Conservation (phyloP, 1,284 basidiomycete genomes). For the Ganoderma lucidum region DNA sequence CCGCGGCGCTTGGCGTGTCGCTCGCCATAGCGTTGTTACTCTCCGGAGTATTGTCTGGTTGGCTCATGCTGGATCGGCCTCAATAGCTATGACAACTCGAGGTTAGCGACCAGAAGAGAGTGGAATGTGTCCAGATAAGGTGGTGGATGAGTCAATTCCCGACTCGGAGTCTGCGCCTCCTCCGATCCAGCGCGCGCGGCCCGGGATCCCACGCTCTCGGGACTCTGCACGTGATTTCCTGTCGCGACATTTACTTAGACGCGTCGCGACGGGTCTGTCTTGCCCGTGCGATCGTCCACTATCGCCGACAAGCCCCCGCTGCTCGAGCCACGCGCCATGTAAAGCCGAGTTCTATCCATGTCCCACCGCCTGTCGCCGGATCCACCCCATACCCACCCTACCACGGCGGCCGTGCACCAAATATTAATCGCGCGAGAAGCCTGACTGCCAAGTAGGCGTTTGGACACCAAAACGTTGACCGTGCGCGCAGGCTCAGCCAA, state of each 20-base stretch:
- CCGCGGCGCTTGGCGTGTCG: not conserved
- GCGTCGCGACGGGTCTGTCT: constrained; percentile 26
- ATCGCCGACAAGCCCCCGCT: not conserved
- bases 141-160: constrained; percentile 8
- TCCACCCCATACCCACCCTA: not conserved
- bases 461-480: not conserved
- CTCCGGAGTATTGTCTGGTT: constrained; percentile 13
- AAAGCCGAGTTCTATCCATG: not conserved
- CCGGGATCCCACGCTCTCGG: constrained; percentile 14
- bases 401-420: not conserved
- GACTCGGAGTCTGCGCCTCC: constrained; percentile 6
- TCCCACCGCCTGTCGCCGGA: not conserved
- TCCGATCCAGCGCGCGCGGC: constrained; percentile 11
- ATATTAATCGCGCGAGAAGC: not conserved
- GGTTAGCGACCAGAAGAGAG: not conserved
- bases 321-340: not conserved
- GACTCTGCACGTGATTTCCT: constrained; percentile 23
- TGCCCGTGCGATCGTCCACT: not conserved
- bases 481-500: not conserved
- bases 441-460: not conserved
- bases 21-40: not conserved
- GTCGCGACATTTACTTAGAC: constrained; percentile 13
- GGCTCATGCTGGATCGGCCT: not conserved
- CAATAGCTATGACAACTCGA: not conserved
- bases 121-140: not conserved